A percentile compares a stretch with the other conserved stretches of the same genome.
Evolutionary conservation across 805 yeast genomes (phyloP).

Genomic region (Debaryomyces tyrocola): DNA sequence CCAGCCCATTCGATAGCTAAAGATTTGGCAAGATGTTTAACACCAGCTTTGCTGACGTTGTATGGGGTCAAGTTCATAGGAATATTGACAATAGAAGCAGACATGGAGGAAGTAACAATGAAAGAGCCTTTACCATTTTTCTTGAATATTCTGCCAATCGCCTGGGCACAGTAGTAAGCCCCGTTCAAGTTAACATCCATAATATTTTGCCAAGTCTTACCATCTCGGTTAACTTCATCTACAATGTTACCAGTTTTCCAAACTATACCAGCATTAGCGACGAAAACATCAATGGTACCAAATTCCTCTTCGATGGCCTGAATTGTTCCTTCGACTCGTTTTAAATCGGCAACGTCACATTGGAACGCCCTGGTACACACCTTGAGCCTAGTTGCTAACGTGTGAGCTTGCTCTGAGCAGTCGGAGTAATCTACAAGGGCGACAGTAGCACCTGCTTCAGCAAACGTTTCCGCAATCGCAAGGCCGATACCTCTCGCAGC

Average conservation of each 20-base stretch:
- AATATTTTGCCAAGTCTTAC: constrained; percentile 29
- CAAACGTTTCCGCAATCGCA: constrained; percentile 78
- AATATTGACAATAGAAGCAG: constrained; percentile 46
- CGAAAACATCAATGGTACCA: constrained; percentile 78
- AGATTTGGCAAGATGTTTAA: constrained; percentile 41
- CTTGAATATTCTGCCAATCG: constrained; percentile 39
- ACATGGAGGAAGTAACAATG: constrained; percentile 46
- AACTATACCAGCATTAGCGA: constrained; percentile 88
- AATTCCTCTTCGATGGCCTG: constrained; percentile 61
- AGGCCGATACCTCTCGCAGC: constrained; percentile 84
- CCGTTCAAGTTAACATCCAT: constrained; percentile 42
- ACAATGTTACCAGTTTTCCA: constrained; percentile 65
- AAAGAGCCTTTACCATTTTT: constrained; percentile 42
- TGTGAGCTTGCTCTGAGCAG: constrained; percentile 62
- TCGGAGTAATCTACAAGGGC: constrained; percentile 47
- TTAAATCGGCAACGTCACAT: constrained; percentile 53
- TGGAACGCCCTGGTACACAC: constrained; percentile 64
- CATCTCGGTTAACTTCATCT: constrained; percentile 34
- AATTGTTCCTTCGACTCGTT: constrained; percentile 51
- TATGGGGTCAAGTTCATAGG: constrained; percentile 48
- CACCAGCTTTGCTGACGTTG: constrained; percentile 48
- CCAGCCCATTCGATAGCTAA: constrained; percentile 51
- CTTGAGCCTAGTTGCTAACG: constrained; percentile 54
- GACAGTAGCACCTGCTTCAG: constrained; percentile 86
- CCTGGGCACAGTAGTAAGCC: constrained; percentile 44